phyloP scores from a whole-genome alignment of 495 filamentous ascomycete species.

The Neurospora terricola region DNA sequence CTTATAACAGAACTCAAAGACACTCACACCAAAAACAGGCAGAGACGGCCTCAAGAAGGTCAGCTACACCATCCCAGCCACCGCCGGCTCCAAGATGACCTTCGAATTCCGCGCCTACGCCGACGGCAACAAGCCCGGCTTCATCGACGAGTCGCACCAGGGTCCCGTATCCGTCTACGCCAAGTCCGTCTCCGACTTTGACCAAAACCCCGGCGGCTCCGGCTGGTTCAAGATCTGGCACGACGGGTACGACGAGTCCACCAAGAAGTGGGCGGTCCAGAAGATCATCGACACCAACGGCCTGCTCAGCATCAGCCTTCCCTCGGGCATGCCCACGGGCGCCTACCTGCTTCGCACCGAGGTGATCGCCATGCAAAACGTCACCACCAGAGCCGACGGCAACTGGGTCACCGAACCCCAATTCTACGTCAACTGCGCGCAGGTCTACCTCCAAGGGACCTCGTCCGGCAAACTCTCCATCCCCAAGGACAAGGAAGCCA shows the following conservation, averaged over 20 bases:
- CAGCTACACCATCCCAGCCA: constrained; percentile 45
- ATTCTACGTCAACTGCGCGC: constrained; percentile 61
- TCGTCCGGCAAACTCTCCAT: constrained; percentile 26
- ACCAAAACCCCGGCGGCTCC: constrained; percentile 37
- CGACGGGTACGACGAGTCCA: constrained; percentile 45
- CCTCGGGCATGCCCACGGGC: constrained; percentile 48
- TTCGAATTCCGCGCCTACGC: constrained; percentile 55
- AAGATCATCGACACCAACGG: constrained; percentile 55
- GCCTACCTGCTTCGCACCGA: constrained; percentile 62
- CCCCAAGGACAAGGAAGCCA: constrained; percentile 36
- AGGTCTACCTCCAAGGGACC: constrained; percentile 48
- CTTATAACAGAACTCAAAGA: neutral
- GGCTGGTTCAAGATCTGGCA: constrained; percentile 80
- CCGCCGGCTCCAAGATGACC: constrained; percentile 44
- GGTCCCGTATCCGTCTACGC: constrained; percentile 67
- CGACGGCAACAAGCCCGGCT: constrained; percentile 42
- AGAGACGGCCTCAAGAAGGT: constrained; percentile 46
- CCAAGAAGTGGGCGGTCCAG: constrained; percentile 56
- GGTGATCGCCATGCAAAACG: constrained; percentile 57
- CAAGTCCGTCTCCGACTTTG: constrained; percentile 45
- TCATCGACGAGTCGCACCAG: constrained; percentile 54
- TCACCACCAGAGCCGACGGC: constrained; percentile 17
- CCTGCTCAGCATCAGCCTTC: constrained; percentile 49
- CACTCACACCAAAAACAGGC: constrained; percentile 26
- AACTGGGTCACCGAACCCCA: constrained; percentile 45